A percentile compares a stretch with the other conserved stretches of the same genome.
phyloP scores from a whole-genome alignment of 208 protist genomes.

The Phytomonas francai region DNA sequence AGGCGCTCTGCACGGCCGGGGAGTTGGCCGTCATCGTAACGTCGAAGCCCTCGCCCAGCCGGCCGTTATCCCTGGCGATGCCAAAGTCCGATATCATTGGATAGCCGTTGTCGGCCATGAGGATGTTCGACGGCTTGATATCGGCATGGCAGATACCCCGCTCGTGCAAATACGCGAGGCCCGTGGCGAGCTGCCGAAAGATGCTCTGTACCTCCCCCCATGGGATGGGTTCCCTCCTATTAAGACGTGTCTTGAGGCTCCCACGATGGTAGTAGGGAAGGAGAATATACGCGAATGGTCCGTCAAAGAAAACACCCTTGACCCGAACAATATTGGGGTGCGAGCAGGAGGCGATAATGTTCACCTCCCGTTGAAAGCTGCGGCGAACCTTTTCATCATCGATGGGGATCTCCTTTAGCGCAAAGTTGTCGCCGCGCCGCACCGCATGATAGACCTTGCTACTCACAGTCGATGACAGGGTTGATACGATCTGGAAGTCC shows the following conservation, averaged over 20 bases:
- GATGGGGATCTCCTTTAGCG: conserved; percentile 56
- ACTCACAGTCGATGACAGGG: conserved; percentile 48
- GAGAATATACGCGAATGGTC: conserved; percentile 57
- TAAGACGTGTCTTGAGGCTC: conserved; percentile 26
- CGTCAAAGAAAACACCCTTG: conserved; percentile 72
- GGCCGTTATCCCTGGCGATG: conserved; percentile 41
- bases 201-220: conserved; percentile 49
- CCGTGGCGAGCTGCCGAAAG: conserved; percentile 53
- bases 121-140: conserved; percentile 74
- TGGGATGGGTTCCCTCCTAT: conserved; percentile 30
- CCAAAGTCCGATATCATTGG: conserved; percentile 82
- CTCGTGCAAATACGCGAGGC: conserved; percentile 65
- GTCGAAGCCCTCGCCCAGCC: conserved; percentile 28
- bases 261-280: conserved; percentile 50
- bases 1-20: conserved; percentile 6
- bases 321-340: conserved; percentile 68
- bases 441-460: conserved; percentile 66
- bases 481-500: conserved; percentile 50
- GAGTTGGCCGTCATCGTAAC: conserved; percentile 29
- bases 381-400: conserved; percentile 33
- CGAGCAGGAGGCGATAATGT: conserved; percentile 39
- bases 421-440: conserved; percentile 46
- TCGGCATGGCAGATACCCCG: conserved; percentile 69
- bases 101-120: conserved; percentile 48
- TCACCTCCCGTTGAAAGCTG: conserved; percentile 52